A percentile compares a stretch with the other conserved stretches of the same genome.
Conservation (phyloP, 257 asterid genomes). For the Solanum lycopersicoides region DNA sequence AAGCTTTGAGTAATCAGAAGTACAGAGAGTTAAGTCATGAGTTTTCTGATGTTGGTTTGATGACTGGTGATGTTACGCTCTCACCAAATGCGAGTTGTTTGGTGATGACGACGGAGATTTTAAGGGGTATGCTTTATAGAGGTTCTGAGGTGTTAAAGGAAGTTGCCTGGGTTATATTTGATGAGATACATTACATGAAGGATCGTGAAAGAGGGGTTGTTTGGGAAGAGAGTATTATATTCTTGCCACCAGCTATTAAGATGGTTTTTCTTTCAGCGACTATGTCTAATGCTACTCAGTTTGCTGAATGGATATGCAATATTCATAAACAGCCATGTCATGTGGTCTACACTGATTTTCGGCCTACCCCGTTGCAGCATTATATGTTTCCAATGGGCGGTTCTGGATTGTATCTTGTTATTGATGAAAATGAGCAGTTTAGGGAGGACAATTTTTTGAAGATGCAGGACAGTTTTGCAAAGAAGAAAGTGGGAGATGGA, state of each 20-base stretch:
- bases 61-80: constrained; percentile 93
- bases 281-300: constrained; percentile 96
- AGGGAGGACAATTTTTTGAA: constrained; percentile 76
- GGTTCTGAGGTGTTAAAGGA: constrained; percentile 98
- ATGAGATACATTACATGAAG: constrained; percentile 98
- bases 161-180: constrained; percentile 98
- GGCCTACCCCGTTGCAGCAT: constrained; percentile 97
- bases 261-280: constrained; percentile 98
- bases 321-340: constrained; percentile 96
- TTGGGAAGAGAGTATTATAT: constrained; percentile 97
- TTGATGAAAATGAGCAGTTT: constrained; percentile 94
- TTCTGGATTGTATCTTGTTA: constrained; percentile 87
- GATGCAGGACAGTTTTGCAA: constrained; percentile 72
- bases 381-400: constrained; percentile 94
- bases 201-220: constrained; percentile 98
- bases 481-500: constrained; percentile 42
- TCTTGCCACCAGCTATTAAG: constrained; percentile 95
- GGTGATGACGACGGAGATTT: constrained; percentile 98
- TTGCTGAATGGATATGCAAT: constrained; percentile 97
- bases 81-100: constrained; percentile 95
- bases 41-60: constrained; percentile 88
- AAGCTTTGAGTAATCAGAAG: constrained; percentile 93
- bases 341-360: constrained; percentile 91
- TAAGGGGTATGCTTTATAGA: constrained; percentile 90
- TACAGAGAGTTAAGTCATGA: constrained; percentile 90